Evolutionary conservation across 1,284 basidiomycete genomes (phyloP), one percentile per base, ranked within the genome.

Genomic region (Takashimella tepidaria): DNA sequence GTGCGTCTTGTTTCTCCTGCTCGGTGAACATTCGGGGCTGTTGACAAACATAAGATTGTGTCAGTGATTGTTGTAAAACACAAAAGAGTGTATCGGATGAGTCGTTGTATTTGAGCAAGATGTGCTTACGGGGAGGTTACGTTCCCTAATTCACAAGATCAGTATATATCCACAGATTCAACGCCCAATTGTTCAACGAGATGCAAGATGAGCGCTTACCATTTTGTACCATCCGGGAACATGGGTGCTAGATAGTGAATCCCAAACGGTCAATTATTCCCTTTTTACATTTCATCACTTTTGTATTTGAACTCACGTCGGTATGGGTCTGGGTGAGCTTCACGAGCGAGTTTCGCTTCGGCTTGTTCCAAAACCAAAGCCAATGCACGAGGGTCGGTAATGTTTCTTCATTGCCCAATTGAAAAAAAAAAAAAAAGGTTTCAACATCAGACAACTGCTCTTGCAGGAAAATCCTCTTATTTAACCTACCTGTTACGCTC

Each of bases 311-410:
- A 80, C 84, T 77, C 76, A 96, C 92, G 78, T 75, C 87, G 86
- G 76, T 92, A 92, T 48, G 92, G 92, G 76, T 96, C 92, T 11
- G 92, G 92, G 73, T 97, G 92, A 60, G 79, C 79, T 64, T 77
- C 81, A 26, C 75, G 76, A 13, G 83, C 85, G 25, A 96, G 79
- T 25, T 83, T 76, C 8, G 83, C 85, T 77, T 96, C 92, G 5
- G 91, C 90, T 68, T 85, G 83, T 68, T 85, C 83, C 41, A 97
- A 77, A 52, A 96, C 83, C n/a, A 77, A 70, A 12, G 88, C 88
- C 51, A 97, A 79, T 25, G 87, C 86, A 60, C 92, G 82, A 13
- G 92, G 92, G 73, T 96, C 90, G 55, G 84, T 83, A 51, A 96
- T 84, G 70, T 95, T 80, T 56, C 92, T 92, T 47, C 19, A 27